Conservation (phyloP, 345 rosid species). For the rapeseed (Brassica napus) region Da-Ae NC_063441.1:3220001-3220500, state of each 20-base stretch:
- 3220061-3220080: background rate
- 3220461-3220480: background rate
- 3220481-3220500: background rate
- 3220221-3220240: background rate
- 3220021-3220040: background rate
- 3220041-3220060: background rate
- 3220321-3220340: background rate
- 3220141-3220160: slow-evolving; percentile 34
- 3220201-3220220: slow-evolving; percentile 1
- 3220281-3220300: background rate
- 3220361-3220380: background rate
- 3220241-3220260: background rate
- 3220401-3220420: background rate
- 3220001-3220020: background rate
- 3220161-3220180: slow-evolving; percentile 16
- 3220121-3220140: slow-evolving; percentile 21
- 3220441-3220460: background rate
- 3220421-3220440: background rate
- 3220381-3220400: background rate
- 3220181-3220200: slow-evolving; percentile 25
- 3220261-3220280: background rate
- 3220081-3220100: background rate
- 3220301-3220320: background rate
- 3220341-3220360: background rate
- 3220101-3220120: slow-evolving; percentile 2